Conservation (phyloP, 495 filamentous ascomycete species). For the Aspergillus campestris region DNA sequence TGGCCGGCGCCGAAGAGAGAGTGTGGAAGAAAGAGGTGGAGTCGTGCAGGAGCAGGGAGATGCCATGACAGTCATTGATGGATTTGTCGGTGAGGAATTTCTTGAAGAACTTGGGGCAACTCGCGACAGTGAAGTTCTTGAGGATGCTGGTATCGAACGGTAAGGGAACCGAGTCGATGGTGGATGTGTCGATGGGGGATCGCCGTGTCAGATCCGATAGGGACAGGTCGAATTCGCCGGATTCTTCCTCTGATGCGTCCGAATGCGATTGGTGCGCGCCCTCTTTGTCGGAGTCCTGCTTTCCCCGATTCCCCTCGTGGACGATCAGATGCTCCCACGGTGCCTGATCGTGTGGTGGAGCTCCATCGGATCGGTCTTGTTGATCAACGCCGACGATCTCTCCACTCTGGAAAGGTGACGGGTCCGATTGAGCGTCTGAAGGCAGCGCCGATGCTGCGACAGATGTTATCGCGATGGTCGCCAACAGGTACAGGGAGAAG, state of each 20-base stretch:
- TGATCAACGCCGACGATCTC: slow-evolving; percentile 14
- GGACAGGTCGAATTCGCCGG: background rate
- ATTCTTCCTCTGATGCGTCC: background rate
- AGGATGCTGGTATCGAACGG: slow-evolving; percentile 66
- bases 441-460: slow-evolving; percentile 1
- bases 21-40: slow-evolving; percentile 72
- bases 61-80: slow-evolving; percentile 61
- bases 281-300: background rate
- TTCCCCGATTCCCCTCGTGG: background rate
- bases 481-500: background rate
- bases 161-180: slow-evolving; percentile 45
- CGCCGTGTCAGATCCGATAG: background rate
- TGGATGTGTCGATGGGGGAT: background rate
- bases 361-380: slow-evolving; percentile 6
- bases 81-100: slow-evolving; percentile 52
- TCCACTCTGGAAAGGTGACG: slow-evolving; percentile 9
- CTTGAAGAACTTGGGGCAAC: slow-evolving; percentile 62
- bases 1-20: slow-evolving; percentile 51
- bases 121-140: slow-evolving; percentile 54
- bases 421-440: background rate
- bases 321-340: background rate
- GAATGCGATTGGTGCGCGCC: background rate
- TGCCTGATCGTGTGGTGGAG: slow-evolving; percentile 3
- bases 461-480: background rate
- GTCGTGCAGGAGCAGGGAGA: slow-evolving; percentile 66